phyloP scores from a whole-genome alignment of 306 rosid species.

The Sphenostylis stenocarpa region DNA sequence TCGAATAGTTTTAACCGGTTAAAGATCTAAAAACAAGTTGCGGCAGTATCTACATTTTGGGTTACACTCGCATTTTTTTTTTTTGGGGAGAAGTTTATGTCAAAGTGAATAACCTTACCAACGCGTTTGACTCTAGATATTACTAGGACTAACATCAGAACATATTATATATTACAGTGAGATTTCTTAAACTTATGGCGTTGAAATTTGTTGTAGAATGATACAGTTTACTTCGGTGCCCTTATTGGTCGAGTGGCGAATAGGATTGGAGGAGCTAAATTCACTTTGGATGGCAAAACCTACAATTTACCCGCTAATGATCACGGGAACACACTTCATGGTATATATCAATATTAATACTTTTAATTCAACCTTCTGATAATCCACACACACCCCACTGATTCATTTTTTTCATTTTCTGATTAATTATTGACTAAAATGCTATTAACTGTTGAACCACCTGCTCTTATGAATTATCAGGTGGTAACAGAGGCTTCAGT shows the following conservation, averaged over 20 bases:
- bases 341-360: too few species aligned
- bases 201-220: constrained; percentile 36
- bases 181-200: background rate
- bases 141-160: background rate
- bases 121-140: background rate
- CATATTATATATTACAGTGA: background rate
- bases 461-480: constrained; percentile 33
- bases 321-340: constrained; percentile 45
- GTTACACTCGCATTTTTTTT: background rate
- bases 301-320: constrained; percentile 47
- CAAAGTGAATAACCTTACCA: background rate
- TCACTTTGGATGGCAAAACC: constrained; percentile 39
- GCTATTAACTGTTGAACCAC: background rate
- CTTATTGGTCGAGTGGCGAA: constrained; percentile 51
- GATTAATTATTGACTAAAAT: background rate
- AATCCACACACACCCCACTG: background rate
- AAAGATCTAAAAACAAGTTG: background rate
- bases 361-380: background rate
- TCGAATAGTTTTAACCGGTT: background rate
- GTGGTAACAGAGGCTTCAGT: constrained; percentile 61
- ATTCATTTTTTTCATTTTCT: background rate
- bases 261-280: constrained; percentile 47
- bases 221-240: constrained; percentile 38
- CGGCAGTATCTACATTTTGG: background rate
- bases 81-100: background rate